Evolutionary conservation across 2,329 filamentous ascomycete species (phyloP).

Genomic region (Sarocladium oryzae): DNA sequence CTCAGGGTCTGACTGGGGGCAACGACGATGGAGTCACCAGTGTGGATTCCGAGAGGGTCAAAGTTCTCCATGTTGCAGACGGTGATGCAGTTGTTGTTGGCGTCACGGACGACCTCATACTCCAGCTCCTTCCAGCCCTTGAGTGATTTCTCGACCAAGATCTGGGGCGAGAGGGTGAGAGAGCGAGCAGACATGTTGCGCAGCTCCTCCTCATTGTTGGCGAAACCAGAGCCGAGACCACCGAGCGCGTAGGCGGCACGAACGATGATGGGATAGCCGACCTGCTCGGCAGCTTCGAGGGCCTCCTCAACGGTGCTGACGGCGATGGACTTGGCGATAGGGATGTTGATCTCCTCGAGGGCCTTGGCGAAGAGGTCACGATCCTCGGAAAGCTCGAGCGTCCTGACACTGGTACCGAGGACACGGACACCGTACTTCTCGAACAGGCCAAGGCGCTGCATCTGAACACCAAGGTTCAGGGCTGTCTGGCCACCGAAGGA

Average conservation of each 20-base stretch:
- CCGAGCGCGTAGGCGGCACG: constrained; percentile 94
- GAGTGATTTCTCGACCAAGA: constrained; percentile 94
- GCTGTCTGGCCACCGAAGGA: constrained; percentile 97
- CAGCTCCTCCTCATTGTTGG: constrained; percentile 88
- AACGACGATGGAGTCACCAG: constrained; percentile 97
- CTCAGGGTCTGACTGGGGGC: constrained; percentile 94
- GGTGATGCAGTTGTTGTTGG: constrained; percentile 97
- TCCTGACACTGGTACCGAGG: constrained; percentile 89
- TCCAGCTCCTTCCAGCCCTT: constrained; percentile 99
- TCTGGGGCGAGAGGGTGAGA: constrained; percentile 88
- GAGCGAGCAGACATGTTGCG: constrained; percentile 89
- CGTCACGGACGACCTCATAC: constrained; percentile 96
- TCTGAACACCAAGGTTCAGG: constrained; percentile 92
- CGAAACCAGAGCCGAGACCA: constrained; percentile 93
- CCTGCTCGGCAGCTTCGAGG: constrained; percentile 72
- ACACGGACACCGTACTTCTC: constrained; percentile 95
- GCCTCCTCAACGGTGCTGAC: constrained; percentile 89
- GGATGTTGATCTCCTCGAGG: constrained; percentile 93
- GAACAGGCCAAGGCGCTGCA: constrained; percentile 93
- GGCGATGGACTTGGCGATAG: constrained; percentile 92
- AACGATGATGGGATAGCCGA: constrained; percentile 97
- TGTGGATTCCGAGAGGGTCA: constrained; percentile 94
- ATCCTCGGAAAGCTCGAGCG: constrained; percentile 90
- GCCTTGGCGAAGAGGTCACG: constrained; percentile 94
- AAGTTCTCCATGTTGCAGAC: constrained; percentile 86